A percentile compares a stretch with the other conserved stretches of the same genome.
Evolutionary conservation across 805 yeast genomes (phyloP).

Genomic region (Lachancea quebecensis): DNA sequence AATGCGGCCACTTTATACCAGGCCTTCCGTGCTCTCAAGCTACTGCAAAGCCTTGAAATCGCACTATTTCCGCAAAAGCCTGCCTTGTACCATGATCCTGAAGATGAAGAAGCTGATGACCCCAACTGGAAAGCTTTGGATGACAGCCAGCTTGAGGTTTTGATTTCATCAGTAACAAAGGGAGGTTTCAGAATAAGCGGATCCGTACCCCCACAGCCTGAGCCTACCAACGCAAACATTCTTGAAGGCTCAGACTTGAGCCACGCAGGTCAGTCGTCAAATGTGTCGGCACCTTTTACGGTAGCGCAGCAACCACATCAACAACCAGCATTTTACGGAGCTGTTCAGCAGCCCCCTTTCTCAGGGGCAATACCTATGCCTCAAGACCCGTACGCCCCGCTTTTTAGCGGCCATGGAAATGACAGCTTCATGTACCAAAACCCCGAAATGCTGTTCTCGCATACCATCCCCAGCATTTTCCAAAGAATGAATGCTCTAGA

Average conservation of each 20-base stretch:
- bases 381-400: conserved; percentile 2
- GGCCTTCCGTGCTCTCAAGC: conserved; percentile 5
- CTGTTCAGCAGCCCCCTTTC: conserved; percentile 2
- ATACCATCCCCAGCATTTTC: conserved; percentile 3
- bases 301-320: neutral
- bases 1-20: conserved; percentile 7
- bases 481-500: conserved; percentile 3
- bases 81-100: conserved; percentile 1
- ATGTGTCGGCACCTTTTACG: neutral
- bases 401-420: neutral
- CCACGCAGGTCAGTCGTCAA: neutral
- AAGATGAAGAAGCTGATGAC: conserved; percentile 3
- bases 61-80: conserved; percentile 8
- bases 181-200: neutral
- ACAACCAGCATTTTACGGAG: neutral
- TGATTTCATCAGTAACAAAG: neutral
- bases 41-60: conserved; percentile 6
- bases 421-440: neutral
- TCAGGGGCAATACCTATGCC: neutral
- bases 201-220: neutral
- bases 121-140: conserved; percentile 6
- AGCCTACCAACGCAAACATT: neutral
- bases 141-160: neutral
- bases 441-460: conserved; percentile 1
- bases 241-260: neutral